phyloP scores from a whole-genome alignment of 768 basidiomycete genomes.

The Russula abietina region DNA sequence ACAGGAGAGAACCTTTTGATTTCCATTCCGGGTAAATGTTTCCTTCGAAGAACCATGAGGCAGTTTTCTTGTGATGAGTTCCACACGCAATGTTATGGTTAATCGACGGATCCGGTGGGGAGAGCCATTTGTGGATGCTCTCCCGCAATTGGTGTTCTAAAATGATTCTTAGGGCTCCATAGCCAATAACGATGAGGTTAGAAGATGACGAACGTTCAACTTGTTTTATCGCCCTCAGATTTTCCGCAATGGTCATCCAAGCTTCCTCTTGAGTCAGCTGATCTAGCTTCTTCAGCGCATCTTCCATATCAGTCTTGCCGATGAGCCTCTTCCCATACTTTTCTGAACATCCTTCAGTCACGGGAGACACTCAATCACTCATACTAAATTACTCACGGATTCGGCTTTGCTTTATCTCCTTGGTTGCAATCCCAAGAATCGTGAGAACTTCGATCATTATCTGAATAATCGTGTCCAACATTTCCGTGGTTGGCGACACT shows the following conservation, averaged over 20 bases:
- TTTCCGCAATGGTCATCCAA: no score
- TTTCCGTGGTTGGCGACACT: background rate
- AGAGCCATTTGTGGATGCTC: background rate
- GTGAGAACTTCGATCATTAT: background rate
- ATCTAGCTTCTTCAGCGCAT: background rate
- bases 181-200: background rate
- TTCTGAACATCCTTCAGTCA: background rate
- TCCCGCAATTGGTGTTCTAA: background rate
- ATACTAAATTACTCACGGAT: background rate
- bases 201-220: background rate
- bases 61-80: background rate
- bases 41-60: background rate
- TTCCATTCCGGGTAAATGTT: background rate
- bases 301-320: background rate
- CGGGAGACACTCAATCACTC: conserved; percentile 20
- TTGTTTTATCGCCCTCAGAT: background rate
- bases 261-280: no score
- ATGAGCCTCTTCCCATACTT: background rate
- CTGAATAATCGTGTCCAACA: background rate
- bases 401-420: background rate
- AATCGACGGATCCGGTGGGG: background rate
- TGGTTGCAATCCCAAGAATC: background rate
- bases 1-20: background rate
- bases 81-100: background rate
- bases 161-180: background rate